phyloP scores from a whole-genome alignment of 2,329 filamentous ascomycete species.

The Paecilomyces niveus region DNA sequence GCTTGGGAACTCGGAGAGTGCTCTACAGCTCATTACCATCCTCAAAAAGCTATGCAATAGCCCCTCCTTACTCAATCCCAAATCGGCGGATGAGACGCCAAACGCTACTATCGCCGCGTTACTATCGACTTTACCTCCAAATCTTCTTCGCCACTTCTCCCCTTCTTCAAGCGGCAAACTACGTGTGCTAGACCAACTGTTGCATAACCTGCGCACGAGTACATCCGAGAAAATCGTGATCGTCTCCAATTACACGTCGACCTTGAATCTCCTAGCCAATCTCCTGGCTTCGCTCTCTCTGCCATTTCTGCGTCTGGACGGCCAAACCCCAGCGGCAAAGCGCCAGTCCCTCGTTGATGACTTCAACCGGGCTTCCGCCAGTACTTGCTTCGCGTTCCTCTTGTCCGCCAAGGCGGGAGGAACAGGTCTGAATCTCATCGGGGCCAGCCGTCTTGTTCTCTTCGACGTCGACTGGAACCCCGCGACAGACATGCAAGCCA shows the following conservation, averaged over 20 bases:
- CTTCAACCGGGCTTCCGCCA: conserved; percentile 56
- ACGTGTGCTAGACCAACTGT: conserved; percentile 57
- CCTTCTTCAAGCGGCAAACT: conserved; percentile 59
- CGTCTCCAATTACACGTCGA: conserved; percentile 70
- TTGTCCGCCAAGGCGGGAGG: conserved; percentile 68
- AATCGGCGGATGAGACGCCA: conserved; percentile 40
- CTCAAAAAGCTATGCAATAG: conserved; percentile 71
- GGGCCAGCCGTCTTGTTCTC: conserved; percentile 61
- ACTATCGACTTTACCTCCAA: conserved; percentile 48
- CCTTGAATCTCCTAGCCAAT: conserved; percentile 58
- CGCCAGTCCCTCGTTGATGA: conserved; percentile 62
- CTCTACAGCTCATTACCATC: conserved; percentile 63
- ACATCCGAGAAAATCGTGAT: conserved; percentile 66
- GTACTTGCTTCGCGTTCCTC: conserved; percentile 60
- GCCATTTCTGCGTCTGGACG: conserved; percentile 61
- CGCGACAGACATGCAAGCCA: conserved; percentile 64
- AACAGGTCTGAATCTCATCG: conserved; percentile 62
- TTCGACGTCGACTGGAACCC: conserved; percentile 75
- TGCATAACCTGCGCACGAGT: conserved; percentile 53
- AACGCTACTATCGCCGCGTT: conserved; percentile 42
- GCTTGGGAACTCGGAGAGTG: conserved; percentile 55
- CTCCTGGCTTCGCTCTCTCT: conserved; percentile 56
- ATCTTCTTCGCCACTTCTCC: conserved; percentile 46
- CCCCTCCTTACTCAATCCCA: conserved; percentile 53
- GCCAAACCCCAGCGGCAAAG: conserved; percentile 56